Evolutionary conservation across 331 rosid species (phyloP), one percentile per base, ranked within the genome.

Genomic region (Ulmus americana): DNA sequence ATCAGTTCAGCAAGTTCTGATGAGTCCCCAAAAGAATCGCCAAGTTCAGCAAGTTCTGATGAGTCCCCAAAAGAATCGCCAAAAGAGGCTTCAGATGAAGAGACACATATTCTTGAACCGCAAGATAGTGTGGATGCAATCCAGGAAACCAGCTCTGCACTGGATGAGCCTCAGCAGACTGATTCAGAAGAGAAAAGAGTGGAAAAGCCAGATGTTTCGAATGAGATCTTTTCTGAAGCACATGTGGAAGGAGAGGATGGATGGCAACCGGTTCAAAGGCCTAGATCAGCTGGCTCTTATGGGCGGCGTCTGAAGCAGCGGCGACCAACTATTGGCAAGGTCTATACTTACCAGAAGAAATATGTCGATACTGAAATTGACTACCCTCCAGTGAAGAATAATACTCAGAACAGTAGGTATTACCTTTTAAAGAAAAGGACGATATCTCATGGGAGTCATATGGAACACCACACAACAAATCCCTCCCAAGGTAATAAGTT

Each of bases 201-300:
- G 45, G 90, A 82, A 72, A 79, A 78, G 76, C 81, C 76, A 65
- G 66, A 75, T 61, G 41, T 59, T 50, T 70, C 74, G 38, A 55
- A 66, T 10, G 85, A 80, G 53, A 63, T 68, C 54, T 71, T 72
- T 82, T 78, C 95, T 14, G 96, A 87, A 76, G 80, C 56, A 53
- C 88, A 75, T 22, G 82, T 76, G 47, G 99, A 94, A 73, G 96
- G 88, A 60, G 97, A 90, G 40, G 95, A 84, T 43, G 99, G 95
- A 68, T 94, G 99, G 97, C 96, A 87, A 80, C 79, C 99, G 18
- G 99, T 90, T 79, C 97, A 90, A 84, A 79, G 96, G 63, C 97
- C 97, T 59, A 87, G 97, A 84, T 87, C 96, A 62, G 88, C 78
- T 46, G 86, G 91, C 55, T 85, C 88, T 73, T 73, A 79, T 78